These are phyloP conservation scores for Aureobasidium mangrovei DNA, from an alignment of 2,329 filamentous ascomycete species.

Conservation along the genomic window DNA sequence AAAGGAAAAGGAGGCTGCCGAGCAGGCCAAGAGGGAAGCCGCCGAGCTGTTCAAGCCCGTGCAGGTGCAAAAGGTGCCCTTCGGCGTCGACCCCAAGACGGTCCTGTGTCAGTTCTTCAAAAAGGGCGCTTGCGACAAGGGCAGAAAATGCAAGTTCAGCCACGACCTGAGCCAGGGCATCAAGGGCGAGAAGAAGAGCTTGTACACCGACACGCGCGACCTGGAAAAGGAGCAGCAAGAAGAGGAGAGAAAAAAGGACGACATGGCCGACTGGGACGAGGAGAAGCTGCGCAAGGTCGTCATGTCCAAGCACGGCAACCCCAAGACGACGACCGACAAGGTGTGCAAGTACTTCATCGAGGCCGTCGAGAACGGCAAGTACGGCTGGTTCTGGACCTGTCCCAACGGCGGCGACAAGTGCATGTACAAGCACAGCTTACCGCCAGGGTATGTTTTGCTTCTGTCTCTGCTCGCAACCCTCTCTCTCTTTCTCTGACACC, in stretches of 20 bases:
- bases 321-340: slow-evolving; percentile 90
- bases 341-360: slow-evolving; percentile 99
- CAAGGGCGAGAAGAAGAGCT: slow-evolving; percentile 82
- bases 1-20: slow-evolving; percentile 84
- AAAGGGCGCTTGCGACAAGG: slow-evolving; percentile 95
- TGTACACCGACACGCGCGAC: slow-evolving; percentile 78
- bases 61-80: slow-evolving; percentile 94
- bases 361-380: slow-evolving; percentile 96
- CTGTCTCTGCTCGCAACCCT: neutral
- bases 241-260: slow-evolving; percentile 73
- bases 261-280: slow-evolving; percentile 95
- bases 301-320: slow-evolving; percentile 93
- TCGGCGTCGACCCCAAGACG: slow-evolving; percentile 96
- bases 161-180: slow-evolving; percentile 85
- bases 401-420: slow-evolving; percentile 95
- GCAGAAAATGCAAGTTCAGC: slow-evolving; percentile 92
- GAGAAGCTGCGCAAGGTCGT: slow-evolving; percentile 89
- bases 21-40: slow-evolving; percentile 71
- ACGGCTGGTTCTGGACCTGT: slow-evolving; percentile 98
- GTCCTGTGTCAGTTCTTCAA: slow-evolving; percentile 95
- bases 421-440: slow-evolving; percentile 96
- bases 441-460: slow-evolving; percentile 65
- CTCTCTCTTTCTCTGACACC: slow-evolving; percentile 7
- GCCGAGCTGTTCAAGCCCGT: slow-evolving; percentile 82
- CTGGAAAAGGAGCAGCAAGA: slow-evolving; percentile 61